Conservation (phyloP, 176 grass and related monocot genomes). For the Cocos nucifera region DNA sequence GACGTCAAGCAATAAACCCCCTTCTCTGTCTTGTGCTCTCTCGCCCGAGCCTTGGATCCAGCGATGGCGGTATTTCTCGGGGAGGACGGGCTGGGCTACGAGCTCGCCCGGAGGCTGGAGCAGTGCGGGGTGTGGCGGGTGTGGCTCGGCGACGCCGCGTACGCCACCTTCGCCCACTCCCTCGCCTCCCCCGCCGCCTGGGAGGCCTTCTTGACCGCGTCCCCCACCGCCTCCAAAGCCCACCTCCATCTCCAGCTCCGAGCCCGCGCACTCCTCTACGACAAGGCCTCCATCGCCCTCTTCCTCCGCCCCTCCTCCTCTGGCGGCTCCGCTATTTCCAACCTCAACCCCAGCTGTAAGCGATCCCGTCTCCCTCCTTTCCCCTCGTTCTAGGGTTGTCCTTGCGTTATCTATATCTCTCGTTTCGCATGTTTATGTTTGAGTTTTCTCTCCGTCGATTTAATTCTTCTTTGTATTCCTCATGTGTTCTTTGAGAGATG, state of each 20-base stretch:
- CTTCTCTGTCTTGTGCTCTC: too few species aligned
- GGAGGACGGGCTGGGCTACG: constrained; percentile 84
- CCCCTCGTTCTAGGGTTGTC: constrained; percentile 17
- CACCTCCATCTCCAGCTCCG: constrained; percentile 76
- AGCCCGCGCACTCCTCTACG: constrained; percentile 80
- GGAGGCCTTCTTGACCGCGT: constrained; percentile 66
- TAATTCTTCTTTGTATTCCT: too few species aligned
- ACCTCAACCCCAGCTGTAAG: constrained; percentile 26
- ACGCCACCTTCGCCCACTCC: constrained; percentile 45
- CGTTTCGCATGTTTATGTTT: too few species aligned
- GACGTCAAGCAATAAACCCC: too few species aligned
- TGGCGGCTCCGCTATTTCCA: constrained; percentile 3
- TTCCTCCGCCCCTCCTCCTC: neutral
- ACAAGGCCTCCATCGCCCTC: constrained; percentile 80
- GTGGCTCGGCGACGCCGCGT: constrained; percentile 73
- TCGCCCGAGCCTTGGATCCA: too few species aligned
- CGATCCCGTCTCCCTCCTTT: neutral
- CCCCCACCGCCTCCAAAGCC: constrained; percentile 22
- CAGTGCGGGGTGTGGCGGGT: constrained; percentile 74
- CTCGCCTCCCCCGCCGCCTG: constrained; percentile 57
- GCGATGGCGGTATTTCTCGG: constrained; percentile 60
- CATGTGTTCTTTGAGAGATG: too few species aligned
- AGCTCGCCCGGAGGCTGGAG: constrained; percentile 76
- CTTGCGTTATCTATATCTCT: too few species aligned
- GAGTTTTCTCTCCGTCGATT: too few species aligned